These are phyloP conservation scores for Limnanthes douglasii DNA, from an alignment of 345 rosid species.

Conservation along the genomic window DNA sequence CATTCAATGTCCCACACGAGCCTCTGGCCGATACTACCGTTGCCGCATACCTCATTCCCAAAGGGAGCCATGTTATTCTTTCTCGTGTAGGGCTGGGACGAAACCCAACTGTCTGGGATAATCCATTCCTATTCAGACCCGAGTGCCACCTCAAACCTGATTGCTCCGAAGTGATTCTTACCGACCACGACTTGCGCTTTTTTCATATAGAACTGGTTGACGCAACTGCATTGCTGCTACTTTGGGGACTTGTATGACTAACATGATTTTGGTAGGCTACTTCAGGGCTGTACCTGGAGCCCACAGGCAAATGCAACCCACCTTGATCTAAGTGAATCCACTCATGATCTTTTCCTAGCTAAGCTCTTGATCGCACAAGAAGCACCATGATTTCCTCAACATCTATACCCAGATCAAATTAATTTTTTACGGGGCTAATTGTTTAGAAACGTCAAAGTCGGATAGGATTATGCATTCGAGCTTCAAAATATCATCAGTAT, in stretches of 20 bases:
- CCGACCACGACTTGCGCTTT: not conserved
- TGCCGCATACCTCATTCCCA: conserved; percentile 14
- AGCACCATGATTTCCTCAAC: too few species aligned
- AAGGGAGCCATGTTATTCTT: conserved; percentile 11
- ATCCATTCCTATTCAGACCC: not conserved
- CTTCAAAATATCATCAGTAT: too few species aligned
- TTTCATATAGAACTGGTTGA: not conserved
- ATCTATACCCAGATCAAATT: too few species aligned
- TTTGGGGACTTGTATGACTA: not conserved
- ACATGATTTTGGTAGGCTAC: not conserved
- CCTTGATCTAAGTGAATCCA: too few species aligned
- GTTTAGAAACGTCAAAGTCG: too few species aligned
- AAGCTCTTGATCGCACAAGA: too few species aligned
- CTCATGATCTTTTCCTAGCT: too few species aligned
- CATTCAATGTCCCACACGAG: conserved; percentile 15
- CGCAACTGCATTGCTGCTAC: not conserved
- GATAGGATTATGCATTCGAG: too few species aligned
- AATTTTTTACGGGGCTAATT: too few species aligned
- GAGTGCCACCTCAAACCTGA: conserved; percentile 1
- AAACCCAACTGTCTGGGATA: conserved; percentile 1
- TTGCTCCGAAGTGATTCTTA: not conserved
- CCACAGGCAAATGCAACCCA: too few species aligned
- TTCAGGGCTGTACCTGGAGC: not conserved
- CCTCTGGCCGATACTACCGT: conserved; percentile 6
- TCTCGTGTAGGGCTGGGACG: not conserved